Conservation (phyloP, 2,329 filamentous ascomycete genomes). For the Aspergillus pseudoterreus region DNA sequence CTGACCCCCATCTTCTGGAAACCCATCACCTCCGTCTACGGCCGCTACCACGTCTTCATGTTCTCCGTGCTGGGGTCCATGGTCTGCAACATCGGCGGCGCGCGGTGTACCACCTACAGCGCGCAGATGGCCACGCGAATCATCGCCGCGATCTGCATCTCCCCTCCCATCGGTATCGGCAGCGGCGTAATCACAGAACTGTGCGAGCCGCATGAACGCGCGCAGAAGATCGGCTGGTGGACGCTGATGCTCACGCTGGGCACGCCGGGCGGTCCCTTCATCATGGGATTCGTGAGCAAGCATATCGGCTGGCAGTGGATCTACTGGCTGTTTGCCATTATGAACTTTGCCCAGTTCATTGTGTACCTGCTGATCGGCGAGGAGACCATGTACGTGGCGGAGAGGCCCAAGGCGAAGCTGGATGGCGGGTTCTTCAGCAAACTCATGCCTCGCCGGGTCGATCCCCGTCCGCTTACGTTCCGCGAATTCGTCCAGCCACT, state of each 20-base stretch:
- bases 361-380: slow-evolving; percentile 51
- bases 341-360: slow-evolving; percentile 52
- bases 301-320: slow-evolving; percentile 55
- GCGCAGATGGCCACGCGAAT: slow-evolving; percentile 49
- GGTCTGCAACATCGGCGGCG: slow-evolving; percentile 52
- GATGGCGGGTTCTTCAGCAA: slow-evolving; percentile 27
- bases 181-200: slow-evolving; percentile 53
- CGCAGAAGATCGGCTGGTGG: slow-evolving; percentile 53
- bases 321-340: slow-evolving; percentile 56
- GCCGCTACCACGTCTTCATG: slow-evolving; percentile 51
- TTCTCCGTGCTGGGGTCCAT: slow-evolving; percentile 47
- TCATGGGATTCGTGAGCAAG: slow-evolving; percentile 42
- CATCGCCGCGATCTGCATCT: slow-evolving; percentile 51
- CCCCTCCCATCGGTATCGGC: slow-evolving; percentile 49
- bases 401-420: slow-evolving; percentile 30
- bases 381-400: slow-evolving; percentile 49
- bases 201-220: slow-evolving; percentile 51
- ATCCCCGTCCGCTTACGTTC: slow-evolving; percentile 41
- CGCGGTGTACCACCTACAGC: slow-evolving; percentile 44
- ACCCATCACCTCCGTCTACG: slow-evolving; percentile 51
- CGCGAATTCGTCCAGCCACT: slow-evolving; percentile 51
- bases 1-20: slow-evolving; percentile 53
- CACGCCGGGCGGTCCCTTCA: slow-evolving; percentile 35
- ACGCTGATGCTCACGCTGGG: slow-evolving; percentile 48
- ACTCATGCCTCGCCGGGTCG: slow-evolving; percentile 44